A percentile compares a stretch with the other conserved stretches of the same genome.
These are phyloP conservation scores for Linum trigynum DNA, from an alignment of 345 rosid species.

Conservation along the genomic window DNA sequence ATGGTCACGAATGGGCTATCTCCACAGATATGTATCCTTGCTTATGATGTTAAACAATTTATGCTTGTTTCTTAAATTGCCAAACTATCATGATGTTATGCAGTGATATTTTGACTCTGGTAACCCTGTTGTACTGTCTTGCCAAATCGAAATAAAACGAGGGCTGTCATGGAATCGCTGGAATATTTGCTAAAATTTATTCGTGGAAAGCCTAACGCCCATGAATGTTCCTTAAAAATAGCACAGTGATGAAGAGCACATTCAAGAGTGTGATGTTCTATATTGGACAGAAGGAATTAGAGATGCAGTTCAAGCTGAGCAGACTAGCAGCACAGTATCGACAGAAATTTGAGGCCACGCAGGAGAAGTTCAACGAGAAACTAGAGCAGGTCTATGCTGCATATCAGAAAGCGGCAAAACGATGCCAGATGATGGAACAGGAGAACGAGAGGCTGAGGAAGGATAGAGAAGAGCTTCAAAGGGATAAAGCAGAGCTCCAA, in stretches of 20 bases:
- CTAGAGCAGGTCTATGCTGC: conserved; percentile 85
- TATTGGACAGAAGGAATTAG: conserved; percentile 77
- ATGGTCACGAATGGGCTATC: conserved; percentile 92
- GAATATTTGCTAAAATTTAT: conserved; percentile 3
- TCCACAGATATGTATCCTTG: conserved; percentile 86
- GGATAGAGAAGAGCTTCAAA: conserved; percentile 58
- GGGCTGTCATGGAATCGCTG: neutral
- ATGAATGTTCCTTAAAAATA: conserved; percentile 35
- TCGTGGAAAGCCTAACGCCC: neutral
- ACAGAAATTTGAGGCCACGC: conserved; percentile 88
- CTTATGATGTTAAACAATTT: neutral
- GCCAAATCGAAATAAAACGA: conserved; percentile 11
- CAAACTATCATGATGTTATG: neutral
- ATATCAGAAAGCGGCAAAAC: conserved; percentile 77
- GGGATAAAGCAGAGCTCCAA: conserved; percentile 33
- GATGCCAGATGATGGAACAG: conserved; percentile 89
- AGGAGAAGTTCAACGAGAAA: conserved; percentile 83
- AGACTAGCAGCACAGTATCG: conserved; percentile 67
- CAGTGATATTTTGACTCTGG: neutral
- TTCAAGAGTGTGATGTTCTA: conserved; percentile 85
- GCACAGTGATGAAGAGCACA: conserved; percentile 83
- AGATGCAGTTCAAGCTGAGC: conserved; percentile 90
- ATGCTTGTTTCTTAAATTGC: neutral
- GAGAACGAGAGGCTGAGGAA: conserved; percentile 75
- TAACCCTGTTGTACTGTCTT: conserved; percentile 14